Conservation (phyloP, 768 basidiomycete species). For the Xerocomellus intermedius region DNA sequence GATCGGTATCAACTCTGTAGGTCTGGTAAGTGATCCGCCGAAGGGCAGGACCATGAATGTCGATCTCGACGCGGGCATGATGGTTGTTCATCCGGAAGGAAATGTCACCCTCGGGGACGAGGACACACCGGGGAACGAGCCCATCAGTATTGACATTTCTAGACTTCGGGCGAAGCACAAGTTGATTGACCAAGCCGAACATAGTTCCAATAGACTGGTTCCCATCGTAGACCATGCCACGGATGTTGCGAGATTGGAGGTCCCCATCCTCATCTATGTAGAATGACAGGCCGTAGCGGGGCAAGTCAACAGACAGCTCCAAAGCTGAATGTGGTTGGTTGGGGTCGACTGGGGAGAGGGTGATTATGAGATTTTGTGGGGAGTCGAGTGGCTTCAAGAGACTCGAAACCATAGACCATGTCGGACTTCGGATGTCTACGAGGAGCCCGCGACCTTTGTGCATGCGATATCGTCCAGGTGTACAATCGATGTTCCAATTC, state of each 20-base stretch:
- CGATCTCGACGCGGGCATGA: slow-evolving; percentile 18
- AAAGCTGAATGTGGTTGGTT: neutral
- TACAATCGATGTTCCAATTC: slow-evolving; percentile 27
- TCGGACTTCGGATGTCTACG: slow-evolving; percentile 28
- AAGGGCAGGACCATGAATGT: slow-evolving; percentile 1
- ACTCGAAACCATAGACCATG: slow-evolving; percentile 27
- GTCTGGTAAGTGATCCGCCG: slow-evolving; percentile 23
- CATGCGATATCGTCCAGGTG: slow-evolving; percentile 6
- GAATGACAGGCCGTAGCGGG: slow-evolving; percentile 43
- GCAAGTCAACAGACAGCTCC: slow-evolving; percentile 34
- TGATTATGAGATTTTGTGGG: slow-evolving; percentile 24
- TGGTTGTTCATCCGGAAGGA: slow-evolving; percentile 11
- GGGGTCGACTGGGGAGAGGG: neutral
- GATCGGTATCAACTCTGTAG: slow-evolving; percentile 31
- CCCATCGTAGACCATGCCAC: slow-evolving; percentile 41
- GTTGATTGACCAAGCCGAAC: slow-evolving; percentile 41
- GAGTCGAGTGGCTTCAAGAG: slow-evolving; percentile 28
- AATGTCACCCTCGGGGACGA: slow-evolving; percentile 42
- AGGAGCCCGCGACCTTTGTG: slow-evolving; percentile 10
- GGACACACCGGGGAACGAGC: slow-evolving; percentile 24
- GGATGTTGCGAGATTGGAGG: slow-evolving; percentile 42
- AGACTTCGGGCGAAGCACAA: slow-evolving; percentile 37
- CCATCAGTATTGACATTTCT: neutral
- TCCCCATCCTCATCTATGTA: slow-evolving; percentile 31
- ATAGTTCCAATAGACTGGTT: slow-evolving; percentile 44